Conservation (phyloP, 192 early-diverging fungal species). For the Mycoemilia scoparia region DNA sequence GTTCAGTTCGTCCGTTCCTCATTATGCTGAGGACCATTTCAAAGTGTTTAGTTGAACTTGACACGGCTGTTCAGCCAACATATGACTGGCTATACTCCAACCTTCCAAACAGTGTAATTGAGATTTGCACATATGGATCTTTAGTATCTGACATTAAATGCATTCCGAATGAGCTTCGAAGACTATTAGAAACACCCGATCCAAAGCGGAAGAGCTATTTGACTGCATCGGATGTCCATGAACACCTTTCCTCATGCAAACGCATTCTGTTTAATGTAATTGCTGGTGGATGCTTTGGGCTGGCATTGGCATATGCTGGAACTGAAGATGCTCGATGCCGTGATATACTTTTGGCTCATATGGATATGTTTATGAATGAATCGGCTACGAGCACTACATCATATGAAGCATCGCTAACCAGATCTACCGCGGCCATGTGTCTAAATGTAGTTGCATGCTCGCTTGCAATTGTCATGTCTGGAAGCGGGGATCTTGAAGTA, state of each 20-base stretch:
- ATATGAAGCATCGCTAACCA: slow-evolving; percentile 34
- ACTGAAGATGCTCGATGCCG: slow-evolving; percentile 11
- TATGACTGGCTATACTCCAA: slow-evolving; percentile 39
- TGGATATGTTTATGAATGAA: slow-evolving; percentile 11
- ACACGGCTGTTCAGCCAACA: slow-evolving; percentile 36
- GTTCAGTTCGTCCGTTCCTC: slow-evolving; percentile 53
- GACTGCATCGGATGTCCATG: not conserved
- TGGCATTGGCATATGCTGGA: slow-evolving; percentile 17
- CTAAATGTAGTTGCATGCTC: slow-evolving; percentile 45
- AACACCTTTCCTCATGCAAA: slow-evolving; percentile 2
- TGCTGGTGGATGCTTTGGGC: slow-evolving; percentile 16
- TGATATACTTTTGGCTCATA: slow-evolving; percentile 6
- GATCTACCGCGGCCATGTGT: slow-evolving; percentile 38
- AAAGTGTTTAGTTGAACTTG: slow-evolving; percentile 60
- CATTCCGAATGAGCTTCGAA: too few species aligned
- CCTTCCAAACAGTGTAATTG: slow-evolving; percentile 4
- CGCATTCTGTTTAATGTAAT: slow-evolving; percentile 13
- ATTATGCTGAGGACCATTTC: slow-evolving; percentile 49
- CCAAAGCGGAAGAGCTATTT: too few species aligned
- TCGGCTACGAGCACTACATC: slow-evolving; percentile 5
- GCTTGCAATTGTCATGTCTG: slow-evolving; percentile 58
- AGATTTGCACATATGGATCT: too few species aligned
- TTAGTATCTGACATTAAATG: too few species aligned
- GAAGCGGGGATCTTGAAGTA: slow-evolving; percentile 50
- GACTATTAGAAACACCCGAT: too few species aligned